Percentiles rank a stretch among this genome's conserved stretches.
Conservation (phyloP, 169 alveolate genomes). For the Perkinsus chesapeaki region DNA sequence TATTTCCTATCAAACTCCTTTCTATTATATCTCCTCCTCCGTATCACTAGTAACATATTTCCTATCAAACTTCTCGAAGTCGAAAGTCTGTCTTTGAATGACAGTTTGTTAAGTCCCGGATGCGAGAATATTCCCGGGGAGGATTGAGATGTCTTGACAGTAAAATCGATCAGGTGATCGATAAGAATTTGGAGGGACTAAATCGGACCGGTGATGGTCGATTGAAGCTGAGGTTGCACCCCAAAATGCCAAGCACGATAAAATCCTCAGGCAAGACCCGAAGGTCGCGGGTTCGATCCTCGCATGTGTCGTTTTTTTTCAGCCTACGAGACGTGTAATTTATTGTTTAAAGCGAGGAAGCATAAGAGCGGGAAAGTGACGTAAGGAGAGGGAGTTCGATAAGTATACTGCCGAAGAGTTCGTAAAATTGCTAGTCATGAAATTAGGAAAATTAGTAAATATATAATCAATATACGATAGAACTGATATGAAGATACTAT, state of each 20-base stretch:
- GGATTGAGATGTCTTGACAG: neutral
- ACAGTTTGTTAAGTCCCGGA: neutral
- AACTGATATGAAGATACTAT: neutral
- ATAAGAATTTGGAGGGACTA: neutral
- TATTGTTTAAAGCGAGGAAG: neutral
- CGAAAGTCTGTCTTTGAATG: neutral
- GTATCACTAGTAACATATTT: no score
- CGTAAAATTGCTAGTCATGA: no score
- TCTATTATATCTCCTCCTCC: neutral
- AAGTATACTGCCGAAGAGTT: neutral
- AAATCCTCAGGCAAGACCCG: neutral
- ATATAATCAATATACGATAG: neutral
- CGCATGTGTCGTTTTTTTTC: neutral
- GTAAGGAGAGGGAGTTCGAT: neutral
- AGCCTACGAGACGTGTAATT: neutral
- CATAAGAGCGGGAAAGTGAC: neutral
- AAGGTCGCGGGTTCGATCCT: neutral
- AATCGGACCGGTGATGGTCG: neutral
- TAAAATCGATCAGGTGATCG: neutral
- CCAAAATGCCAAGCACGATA: neutral
- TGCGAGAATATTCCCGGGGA: neutral
- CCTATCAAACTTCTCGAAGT: neutral
- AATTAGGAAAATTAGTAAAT: neutral
- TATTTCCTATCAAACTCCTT: no score
- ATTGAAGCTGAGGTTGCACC: neutral